Conservation (phyloP, 2,329 filamentous ascomycete species). For the Penicillium brevicompactum region DNA sequence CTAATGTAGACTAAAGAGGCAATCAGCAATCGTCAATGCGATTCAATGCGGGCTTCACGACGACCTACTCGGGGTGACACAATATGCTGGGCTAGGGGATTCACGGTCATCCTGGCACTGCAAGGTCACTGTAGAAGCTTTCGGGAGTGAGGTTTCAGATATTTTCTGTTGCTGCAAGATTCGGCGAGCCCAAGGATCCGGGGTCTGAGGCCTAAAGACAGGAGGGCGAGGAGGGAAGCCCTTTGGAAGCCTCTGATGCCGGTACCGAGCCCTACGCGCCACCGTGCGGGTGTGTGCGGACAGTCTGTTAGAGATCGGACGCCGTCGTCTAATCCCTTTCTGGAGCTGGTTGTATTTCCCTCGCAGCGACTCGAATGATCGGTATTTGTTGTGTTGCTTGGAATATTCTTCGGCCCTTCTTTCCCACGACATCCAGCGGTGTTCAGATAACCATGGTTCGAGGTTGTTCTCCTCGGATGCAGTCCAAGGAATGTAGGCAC, state of each 20-base stretch:
- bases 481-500: background rate
- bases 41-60: background rate
- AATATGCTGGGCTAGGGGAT: background rate
- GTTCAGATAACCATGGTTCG: background rate
- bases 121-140: background rate
- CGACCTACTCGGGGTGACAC: background rate
- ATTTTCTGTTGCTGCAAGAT: background rate
- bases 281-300: background rate
- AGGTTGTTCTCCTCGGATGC: background rate
- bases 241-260: background rate
- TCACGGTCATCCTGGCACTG: background rate
- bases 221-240: background rate
- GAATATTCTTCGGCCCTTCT: background rate
- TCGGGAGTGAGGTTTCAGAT: background rate
- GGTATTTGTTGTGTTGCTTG: background rate
- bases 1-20: background rate
- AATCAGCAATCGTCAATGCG: background rate
- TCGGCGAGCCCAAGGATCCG: background rate
- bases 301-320: background rate
- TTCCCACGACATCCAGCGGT: background rate
- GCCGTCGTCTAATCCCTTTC: background rate
- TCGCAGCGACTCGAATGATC: constrained; percentile 1
- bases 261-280: background rate
- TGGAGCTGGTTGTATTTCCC: background rate
- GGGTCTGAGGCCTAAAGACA: background rate